Percentiles rank a stretch among this genome's conserved stretches.
Evolutionary conservation across 2,329 filamentous ascomycete genomes (phyloP).

Genomic region (Diaporthe velutina): DNA sequence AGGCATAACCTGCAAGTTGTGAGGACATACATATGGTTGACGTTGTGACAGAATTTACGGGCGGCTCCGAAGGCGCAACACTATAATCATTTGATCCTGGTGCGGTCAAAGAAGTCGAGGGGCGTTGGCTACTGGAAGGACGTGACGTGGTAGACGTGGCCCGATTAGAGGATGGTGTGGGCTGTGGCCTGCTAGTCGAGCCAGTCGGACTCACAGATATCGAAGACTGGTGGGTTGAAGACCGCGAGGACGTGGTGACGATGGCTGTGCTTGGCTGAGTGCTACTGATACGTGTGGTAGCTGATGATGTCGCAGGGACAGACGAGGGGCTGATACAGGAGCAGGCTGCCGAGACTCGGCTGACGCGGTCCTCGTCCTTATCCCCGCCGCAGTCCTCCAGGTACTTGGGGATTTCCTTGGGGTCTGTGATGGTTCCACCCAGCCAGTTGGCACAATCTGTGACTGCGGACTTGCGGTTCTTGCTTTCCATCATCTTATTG

Average conservation of each 20-base stretch:
- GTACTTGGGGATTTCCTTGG: background rate
- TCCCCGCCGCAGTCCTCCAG: background rate
- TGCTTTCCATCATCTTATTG: conserved; percentile 21
- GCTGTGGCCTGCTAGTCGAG: background rate
- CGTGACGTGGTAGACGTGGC: background rate
- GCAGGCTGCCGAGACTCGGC: background rate
- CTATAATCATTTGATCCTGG: background rate
- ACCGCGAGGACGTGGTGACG: background rate
- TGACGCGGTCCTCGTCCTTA: background rate
- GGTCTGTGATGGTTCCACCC: background rate
- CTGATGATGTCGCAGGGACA: background rate
- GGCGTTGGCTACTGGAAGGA: background rate
- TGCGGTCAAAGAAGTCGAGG: background rate
- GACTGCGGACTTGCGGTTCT: background rate
- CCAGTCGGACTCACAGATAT: background rate
- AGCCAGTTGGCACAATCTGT: conserved; percentile 10
- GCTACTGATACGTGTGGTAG: background rate
- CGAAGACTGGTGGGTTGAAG: background rate
- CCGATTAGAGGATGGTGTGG: background rate
- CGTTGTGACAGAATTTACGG: background rate
- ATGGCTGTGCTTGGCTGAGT: background rate
- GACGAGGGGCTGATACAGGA: background rate
- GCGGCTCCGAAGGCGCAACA: background rate
- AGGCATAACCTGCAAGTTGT: too few relatives aligned
- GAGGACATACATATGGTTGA: conserved; percentile 6